These are phyloP conservation scores for Diplodia intermedia DNA, from an alignment of 2,329 filamentous ascomycete species.

Conservation along the genomic window DNA sequence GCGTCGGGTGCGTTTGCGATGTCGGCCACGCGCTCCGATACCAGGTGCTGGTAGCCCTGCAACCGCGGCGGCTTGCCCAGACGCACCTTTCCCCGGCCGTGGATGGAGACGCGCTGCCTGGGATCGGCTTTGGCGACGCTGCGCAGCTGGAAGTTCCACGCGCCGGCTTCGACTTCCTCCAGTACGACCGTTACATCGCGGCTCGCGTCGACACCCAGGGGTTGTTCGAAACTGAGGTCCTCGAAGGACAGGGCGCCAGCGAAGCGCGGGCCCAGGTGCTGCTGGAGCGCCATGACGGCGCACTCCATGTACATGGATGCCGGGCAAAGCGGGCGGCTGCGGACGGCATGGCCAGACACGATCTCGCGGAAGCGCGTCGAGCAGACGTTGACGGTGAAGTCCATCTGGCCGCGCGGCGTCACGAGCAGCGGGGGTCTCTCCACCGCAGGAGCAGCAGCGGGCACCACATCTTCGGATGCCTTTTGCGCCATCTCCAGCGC, in stretches of 20 bases:
- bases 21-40: conserved; percentile 31
- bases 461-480: not conserved
- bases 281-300: conserved; percentile 34
- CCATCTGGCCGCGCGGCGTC: not conserved
- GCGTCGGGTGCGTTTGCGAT: conserved; percentile 16
- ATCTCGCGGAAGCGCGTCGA: conserved; percentile 33
- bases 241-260: conserved; percentile 1
- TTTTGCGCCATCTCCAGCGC: not conserved
- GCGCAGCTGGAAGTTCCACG: not conserved
- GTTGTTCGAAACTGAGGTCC: not conserved
- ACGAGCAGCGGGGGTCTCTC: not conserved
- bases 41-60: conserved; percentile 34
- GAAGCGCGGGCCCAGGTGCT: not conserved
- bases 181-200: not conserved
- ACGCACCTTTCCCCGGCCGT: conserved; percentile 8
- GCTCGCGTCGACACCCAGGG: not conserved
- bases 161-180: not conserved
- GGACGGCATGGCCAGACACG: conserved; percentile 37
- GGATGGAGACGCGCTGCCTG: not conserved
- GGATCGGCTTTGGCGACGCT: not conserved
- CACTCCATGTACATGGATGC: conserved; percentile 39
- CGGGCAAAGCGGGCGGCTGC: conserved; percentile 35
- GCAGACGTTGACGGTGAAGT: conserved; percentile 34
- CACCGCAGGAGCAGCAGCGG: not conserved
- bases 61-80: conserved; percentile 32